Conservation (phyloP, 495 filamentous ascomycete genomes). For the Entonaema liquescens region DNA sequence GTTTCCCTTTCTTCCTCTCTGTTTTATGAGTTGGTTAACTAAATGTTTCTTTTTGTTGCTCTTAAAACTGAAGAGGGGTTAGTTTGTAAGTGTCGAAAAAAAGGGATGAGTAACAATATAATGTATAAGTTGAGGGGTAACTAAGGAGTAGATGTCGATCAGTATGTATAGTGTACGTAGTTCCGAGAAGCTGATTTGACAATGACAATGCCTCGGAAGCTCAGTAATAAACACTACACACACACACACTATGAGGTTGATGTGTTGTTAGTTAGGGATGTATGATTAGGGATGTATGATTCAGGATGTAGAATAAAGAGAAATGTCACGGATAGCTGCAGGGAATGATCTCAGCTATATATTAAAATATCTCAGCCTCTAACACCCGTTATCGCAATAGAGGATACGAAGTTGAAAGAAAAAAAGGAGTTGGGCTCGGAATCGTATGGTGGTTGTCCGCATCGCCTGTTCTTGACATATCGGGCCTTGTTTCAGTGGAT, state of each 20-base stretch:
- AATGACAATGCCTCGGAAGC: not conserved
- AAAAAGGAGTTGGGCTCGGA: constrained; percentile 12
- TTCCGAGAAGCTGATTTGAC: not conserved
- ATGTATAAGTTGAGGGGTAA: constrained; percentile 8
- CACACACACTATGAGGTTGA: not conserved
- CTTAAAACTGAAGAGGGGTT: not conserved
- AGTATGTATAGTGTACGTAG: not conserved
- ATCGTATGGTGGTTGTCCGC: constrained; percentile 32
- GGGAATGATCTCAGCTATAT: constrained; percentile 13
- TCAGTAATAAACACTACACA: not conserved
- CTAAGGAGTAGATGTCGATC: not conserved
- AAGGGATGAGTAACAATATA: not conserved
- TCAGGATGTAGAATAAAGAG: constrained; percentile 10
- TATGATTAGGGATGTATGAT: not conserved
- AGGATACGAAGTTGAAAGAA: not conserved
- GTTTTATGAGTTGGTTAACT: not conserved
- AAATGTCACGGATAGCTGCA: constrained; percentile 1
- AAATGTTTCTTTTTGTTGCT: not conserved
- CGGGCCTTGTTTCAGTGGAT: constrained; percentile 40
- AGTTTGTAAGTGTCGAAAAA: not conserved
- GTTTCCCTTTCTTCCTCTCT: not conserved
- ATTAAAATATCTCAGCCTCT: constrained; percentile 22
- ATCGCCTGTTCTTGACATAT: constrained; percentile 40
- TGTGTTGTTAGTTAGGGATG: constrained; percentile 2
- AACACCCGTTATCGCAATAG: constrained; percentile 7